Base-by-base conservation (phyloP, 208 protist genomes). In the Wallacemonas collosoma region DNA sequence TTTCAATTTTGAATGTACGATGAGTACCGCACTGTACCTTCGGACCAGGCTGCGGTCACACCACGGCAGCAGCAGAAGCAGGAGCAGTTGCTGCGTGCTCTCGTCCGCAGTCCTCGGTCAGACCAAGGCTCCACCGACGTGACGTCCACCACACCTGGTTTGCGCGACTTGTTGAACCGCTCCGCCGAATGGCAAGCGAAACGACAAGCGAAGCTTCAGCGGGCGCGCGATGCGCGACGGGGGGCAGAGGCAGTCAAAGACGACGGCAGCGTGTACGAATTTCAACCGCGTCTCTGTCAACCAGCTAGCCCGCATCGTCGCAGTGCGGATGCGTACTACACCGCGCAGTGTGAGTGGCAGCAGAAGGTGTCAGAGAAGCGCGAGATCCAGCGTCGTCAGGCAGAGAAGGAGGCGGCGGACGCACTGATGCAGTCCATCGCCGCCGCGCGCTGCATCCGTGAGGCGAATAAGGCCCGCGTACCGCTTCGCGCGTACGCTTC, bases 21-120 rank as follows among this genome's bases (percentile, higher is more conserved):
- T 65, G 60, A 44, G 40, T 65, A 65, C 60, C 60, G 60, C 60
- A 65, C 60, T n/a, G n/a, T 65, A 12, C 60, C 60, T 14, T 65
- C 60, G 6, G 40, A 45, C 14, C 60, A 65, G 43, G 60, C 60
- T 3, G 43, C 60, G 43, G 12, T 50, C n/a, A 45, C 14, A 39
- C 60, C 60, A 7, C 36, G 60, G 60, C 38, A 65, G 41, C 41
- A 35, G 3, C 7, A 44, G 12, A 38, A 41, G 9, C 38, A 50
- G 41, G 41, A 65, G 11, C 7, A 8, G 8, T 41, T 65, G n/a
- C 60, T 65, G 6, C 60, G 39, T 8, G 60, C 60, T 11, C 60
- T 65, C 15, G 60, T 65, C 4, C 60, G 36, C 38, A 36, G n/a
- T 6, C 60, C 60, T 12, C 60, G 40, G 41, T n/a, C 38, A 14